Percentiles rank a stretch among this genome's conserved stretches.
phyloP scores from a whole-genome alignment of 495 filamentous ascomycete genomes.

The Evernia prunastri region DNA sequence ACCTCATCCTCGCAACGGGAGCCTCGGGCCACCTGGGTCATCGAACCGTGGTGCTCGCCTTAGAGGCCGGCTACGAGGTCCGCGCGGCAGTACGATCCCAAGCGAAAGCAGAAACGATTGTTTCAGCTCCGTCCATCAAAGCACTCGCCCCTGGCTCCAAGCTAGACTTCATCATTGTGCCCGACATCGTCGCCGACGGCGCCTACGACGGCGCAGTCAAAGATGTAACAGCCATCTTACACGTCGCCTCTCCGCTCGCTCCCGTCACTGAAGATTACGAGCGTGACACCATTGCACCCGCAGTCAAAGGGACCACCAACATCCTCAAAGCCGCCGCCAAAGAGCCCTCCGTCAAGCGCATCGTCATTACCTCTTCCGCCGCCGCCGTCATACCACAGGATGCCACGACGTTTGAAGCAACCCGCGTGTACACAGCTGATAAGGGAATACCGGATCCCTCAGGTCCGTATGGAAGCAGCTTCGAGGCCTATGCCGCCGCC shows the following conservation, averaged over 20 bases:
- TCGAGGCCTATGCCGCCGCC: constrained; percentile 33
- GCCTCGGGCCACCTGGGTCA: constrained; percentile 1
- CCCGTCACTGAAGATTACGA: constrained; percentile 22
- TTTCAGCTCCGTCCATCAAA: constrained; percentile 6
- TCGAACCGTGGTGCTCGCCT: neutral
- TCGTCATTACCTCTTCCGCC: constrained; percentile 41
- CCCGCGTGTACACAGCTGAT: constrained; percentile 17
- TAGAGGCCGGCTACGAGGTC: constrained; percentile 5
- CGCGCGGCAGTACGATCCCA: constrained; percentile 9
- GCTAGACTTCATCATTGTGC: constrained; percentile 39
- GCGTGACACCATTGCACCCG: constrained; percentile 32
- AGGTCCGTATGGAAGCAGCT: constrained; percentile 14
- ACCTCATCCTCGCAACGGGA: constrained; percentile 5
- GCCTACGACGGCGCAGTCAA: constrained; percentile 44
- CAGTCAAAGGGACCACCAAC: constrained; percentile 33
- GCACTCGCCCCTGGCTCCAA: constrained; percentile 8
- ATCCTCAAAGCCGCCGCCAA: constrained; percentile 37
- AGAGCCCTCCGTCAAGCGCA: constrained; percentile 32
- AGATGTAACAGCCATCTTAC: constrained; percentile 44
- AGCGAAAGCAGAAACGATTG: neutral
- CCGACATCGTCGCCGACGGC: constrained; percentile 39
- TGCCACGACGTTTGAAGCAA: constrained; percentile 10
- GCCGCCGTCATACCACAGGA: constrained; percentile 30
- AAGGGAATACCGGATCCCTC: constrained; percentile 19
- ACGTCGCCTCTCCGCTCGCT: constrained; percentile 44